Evolutionary conservation across 2,329 filamentous ascomycete genomes (phyloP), one percentile per base, ranked within the genome.

Genomic region (Fusarium concolor): DNA sequence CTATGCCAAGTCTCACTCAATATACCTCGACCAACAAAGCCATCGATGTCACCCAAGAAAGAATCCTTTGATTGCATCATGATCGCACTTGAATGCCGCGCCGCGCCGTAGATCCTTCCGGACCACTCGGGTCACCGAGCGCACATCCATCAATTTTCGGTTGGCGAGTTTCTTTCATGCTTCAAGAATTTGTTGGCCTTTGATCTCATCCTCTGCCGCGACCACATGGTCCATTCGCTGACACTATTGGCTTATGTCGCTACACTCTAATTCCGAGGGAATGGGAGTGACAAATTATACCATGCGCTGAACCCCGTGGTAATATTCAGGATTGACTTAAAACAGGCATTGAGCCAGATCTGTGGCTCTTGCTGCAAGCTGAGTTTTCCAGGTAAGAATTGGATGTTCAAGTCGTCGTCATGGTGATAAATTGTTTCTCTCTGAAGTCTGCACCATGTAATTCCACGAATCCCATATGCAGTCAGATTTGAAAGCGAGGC

Each of bases 201-300:
- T 29, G 52, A 53, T 62, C 55, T 63, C 51, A 38, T 51, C 71
- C 71, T 74, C 65, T 74, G 26, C 62, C 59, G 65, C 51, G 59
- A 67, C 68, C 71, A 74, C 71, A 74, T 74, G 71, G 63, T 10
- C 33, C 45, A 52, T 68, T n/a, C 63, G 35, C 24, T 29, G 31
- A 58, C 59, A 56, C 33, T 50, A 74, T 74, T 74, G 71, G 71
- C 68, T 45, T 29, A 54, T 15, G 6, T 14, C 33, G 54, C 47
- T 29, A 56, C 41, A 26, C 41, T 58, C 39, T 38, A 42, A 43
- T 51, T 61, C 28, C 35, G 28, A 6, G 29, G 35, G 50, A 35
- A 42, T 50, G 15, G 14, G 38, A 43, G 22, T 29, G 41, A 44
- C 29, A 49, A 57, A 52, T 37, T n/a, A 33, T 43, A 29, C 15